Conservation (phyloP, 129 eudicot species). For the Saposhnikovia divaricata region DNA sequence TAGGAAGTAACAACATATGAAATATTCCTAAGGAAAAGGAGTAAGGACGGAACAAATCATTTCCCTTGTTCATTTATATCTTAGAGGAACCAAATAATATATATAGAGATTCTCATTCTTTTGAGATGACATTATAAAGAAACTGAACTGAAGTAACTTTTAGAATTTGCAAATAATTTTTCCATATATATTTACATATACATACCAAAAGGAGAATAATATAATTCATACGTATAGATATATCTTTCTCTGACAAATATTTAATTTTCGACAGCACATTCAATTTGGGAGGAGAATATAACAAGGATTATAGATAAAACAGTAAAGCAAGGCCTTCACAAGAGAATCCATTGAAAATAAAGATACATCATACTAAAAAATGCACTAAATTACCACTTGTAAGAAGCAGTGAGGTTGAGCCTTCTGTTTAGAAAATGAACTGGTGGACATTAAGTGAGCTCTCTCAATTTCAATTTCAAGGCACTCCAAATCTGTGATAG, state of each 20-base stretch:
- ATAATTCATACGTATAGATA: background rate
- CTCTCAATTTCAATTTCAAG: constrained; percentile 55
- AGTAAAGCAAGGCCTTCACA: background rate
- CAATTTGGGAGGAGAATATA: background rate
- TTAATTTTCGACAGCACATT: background rate
- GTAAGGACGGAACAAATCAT: too few species aligned
- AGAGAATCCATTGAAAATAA: background rate
- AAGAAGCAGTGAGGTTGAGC: constrained; percentile 72
- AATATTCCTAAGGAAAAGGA: background rate
- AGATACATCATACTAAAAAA: background rate
- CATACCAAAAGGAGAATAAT: too few species aligned
- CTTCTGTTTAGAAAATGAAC: constrained; percentile 41
- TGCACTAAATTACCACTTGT: constrained; percentile 42
- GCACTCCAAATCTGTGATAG: constrained; percentile 45
- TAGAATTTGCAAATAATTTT: too few species aligned
- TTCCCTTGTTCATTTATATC: too few species aligned
- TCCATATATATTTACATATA: too few species aligned
- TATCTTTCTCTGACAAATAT: background rate
- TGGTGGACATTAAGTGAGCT: constrained; percentile 47
- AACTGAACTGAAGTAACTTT: too few species aligned
- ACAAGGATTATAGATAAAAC: background rate
- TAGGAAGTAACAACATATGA: background rate
- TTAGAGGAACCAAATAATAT: too few species aligned
- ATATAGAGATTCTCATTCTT: too few species aligned
- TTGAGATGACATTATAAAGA: too few species aligned